phyloP scores from a whole-genome alignment of 2,329 filamentous ascomycete genomes.

The Talaromyces marneffei region DNA sequence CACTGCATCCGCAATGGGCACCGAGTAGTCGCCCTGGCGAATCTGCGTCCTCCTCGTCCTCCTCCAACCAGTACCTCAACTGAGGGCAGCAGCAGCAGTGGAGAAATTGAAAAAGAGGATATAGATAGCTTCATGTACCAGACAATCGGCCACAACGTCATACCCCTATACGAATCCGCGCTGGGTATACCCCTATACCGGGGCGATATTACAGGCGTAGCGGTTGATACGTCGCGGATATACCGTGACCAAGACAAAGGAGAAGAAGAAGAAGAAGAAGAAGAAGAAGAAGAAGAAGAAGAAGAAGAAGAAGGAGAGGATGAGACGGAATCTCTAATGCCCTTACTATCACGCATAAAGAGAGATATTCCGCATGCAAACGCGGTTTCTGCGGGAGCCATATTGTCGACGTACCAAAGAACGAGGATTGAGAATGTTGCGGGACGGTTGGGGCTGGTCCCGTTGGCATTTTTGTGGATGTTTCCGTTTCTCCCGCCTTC shows the following conservation, averaged over 20 bases:
- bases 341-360: constrained; percentile 64
- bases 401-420: constrained; percentile 90
- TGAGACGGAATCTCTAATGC: constrained; percentile 72
- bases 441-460: constrained; percentile 70
- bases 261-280: constrained; percentile 1
- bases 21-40: constrained; percentile 78
- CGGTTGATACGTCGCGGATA: constrained; percentile 64
- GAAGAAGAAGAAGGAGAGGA: background rate
- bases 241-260: constrained; percentile 53
- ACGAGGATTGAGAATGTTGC: constrained; percentile 93
- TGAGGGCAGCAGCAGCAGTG: background rate
- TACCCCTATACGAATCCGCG: constrained; percentile 76
- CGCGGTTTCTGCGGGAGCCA: constrained; percentile 83
- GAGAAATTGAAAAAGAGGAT: constrained; percentile 32
- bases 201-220: constrained; percentile 64
- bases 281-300: too few relatives aligned
- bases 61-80: too few relatives aligned
- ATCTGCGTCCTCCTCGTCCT: constrained; percentile 61
- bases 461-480: constrained; percentile 88
- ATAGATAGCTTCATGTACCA: constrained; percentile 99
- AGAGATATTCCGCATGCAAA: constrained; percentile 70
- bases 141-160: constrained; percentile 82
- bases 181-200: constrained; percentile 80
- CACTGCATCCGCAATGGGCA: constrained; percentile 87
- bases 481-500: constrained; percentile 65